Evolutionary conservation across 2,329 filamentous ascomycete species (phyloP), one percentile per base, ranked within the genome.

Genomic region (Pseudogymnoascus sp.): DNA sequence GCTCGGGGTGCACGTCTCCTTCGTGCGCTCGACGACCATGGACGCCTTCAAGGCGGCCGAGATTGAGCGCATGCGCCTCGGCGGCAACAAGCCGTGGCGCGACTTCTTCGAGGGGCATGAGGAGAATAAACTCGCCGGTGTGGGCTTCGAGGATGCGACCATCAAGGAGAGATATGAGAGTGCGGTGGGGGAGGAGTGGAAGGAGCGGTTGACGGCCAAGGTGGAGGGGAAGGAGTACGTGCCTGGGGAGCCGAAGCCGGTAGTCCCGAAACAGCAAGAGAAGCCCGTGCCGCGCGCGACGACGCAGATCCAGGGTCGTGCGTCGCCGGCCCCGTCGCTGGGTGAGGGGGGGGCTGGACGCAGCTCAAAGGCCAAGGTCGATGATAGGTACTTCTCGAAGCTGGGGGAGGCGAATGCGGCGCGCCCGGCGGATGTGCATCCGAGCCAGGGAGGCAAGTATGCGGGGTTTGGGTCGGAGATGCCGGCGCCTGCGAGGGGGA

Each of bases 1-100:
- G 2, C 86, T 99, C 31, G 95, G 95, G 66, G 95, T 99, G 37
- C 95, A 99, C 80, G 96, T 99, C 76, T 96, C 92, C 74, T 99
- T 99, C 78, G 93, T 99, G 67, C 89, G 95, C 65, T 95, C 90
- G 72, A 95, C 97, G 73, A 96, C 91, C 66, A 99, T 99, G 95
- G 95, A 99, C 79, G 92, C 92, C 64, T 97, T 99, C 82, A 99
- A 99, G 77, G 85, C 87, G 67, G 84, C 84, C 71, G 95, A 99
- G 77, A 93, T 97, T 72, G 88, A 91, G 77, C 89, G 93, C 69
- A 97, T 99, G 95, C 86, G 93, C 64, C 81, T 89, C 21, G 95
- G 93, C 53, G 95, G 95, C 62, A 99, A 99, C 77, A 87, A 89
- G 66, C 83, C 87, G 15, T 97, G 92, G 88, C 88, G 88, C 69